Evolutionary conservation across 2,329 filamentous ascomycete genomes (phyloP), one percentile per base, ranked within the genome.

Genomic region (Microdochium paspali): DNA sequence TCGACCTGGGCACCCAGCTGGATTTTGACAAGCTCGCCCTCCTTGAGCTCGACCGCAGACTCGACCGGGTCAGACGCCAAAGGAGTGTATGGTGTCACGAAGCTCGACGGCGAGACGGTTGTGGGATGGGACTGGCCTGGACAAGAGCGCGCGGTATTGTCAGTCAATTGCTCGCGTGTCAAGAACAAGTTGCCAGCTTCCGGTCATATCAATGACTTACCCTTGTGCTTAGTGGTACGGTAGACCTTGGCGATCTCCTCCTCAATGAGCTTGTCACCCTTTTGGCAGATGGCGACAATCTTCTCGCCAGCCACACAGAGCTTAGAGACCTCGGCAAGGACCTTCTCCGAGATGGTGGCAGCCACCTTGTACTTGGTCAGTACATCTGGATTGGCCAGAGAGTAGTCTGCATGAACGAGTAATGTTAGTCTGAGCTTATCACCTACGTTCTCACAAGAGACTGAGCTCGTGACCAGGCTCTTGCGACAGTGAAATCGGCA

Each of bases 331-430:
- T 85, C 85, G 60, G 90, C 88, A 58, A 98, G 82, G 58, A 95
- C 91, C 75, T 91, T 95, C 69, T 96, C 88, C 46, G 91, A 93
- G 71, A 98, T 97, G 66, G 87, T 79, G 54, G 87, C 91, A 49
- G 93, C 93, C 56, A 87, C 90, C 84, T 95, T 97, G 80, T 97
- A 97, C 79, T 97, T 98, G 72, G 93, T 97, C 61, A 98, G 80
- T 61, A 90, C 96, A 68, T 94, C 87, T 52, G 87, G 88, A 76
- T 94, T 93, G 69, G 83, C 87, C 68, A 96, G 82, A 58, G 87
- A 80, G 74, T 94, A 90, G 68, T 95, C 88, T 95, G 58, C n/a
- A 28, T 28, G 20, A 7, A 6, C 5, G 35, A 6, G 18, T 40
- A 6, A 20, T 40, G 18, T 40, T 40, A 40, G 35, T 40, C 18